Percentiles rank a stretch among this genome's conserved stretches.
These are phyloP conservation scores for Globisporangium perplexum DNA, from an alignment of 352 stramenopile species.

Conservation along the genomic window DNA sequence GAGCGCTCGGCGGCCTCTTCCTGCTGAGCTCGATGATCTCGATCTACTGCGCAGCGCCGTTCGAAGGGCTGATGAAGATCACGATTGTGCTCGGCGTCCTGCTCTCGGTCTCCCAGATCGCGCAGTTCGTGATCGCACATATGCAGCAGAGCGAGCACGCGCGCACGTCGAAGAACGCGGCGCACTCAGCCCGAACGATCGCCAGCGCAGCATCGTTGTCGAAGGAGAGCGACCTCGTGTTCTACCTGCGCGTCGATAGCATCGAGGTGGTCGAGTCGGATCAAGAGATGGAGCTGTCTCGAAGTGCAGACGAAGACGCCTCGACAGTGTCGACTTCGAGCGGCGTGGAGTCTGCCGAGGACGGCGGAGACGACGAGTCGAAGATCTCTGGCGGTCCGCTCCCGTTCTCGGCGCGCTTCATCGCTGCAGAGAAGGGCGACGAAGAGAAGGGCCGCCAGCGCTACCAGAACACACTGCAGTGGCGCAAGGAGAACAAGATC, in stretches of 20 bases:
- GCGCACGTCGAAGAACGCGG: conserved; percentile 12
- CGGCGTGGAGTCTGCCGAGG: conserved; percentile 12
- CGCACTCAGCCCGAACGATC: conserved; percentile 2
- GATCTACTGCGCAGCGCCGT: conserved; percentile 63
- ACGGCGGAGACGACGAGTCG: conserved; percentile 4
- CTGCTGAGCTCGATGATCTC: conserved; percentile 72
- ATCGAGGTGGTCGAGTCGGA: conserved; percentile 65
- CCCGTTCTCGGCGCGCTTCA: conserved; percentile 71
- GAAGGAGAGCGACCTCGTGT: conserved; percentile 34
- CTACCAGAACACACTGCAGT: conserved; percentile 78
- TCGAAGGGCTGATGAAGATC: conserved; percentile 83
- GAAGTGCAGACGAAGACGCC: conserved; percentile 1
- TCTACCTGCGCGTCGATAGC: conserved; percentile 47
- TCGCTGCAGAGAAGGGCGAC: conserved; percentile 81
- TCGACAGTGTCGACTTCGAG: conserved; percentile 5
- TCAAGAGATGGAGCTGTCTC: conserved; percentile 26
- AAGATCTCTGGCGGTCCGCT: conserved; percentile 59
- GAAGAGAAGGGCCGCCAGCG: conserved; percentile 70
- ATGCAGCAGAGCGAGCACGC: conserved; percentile 15
- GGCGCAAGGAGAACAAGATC: conserved; percentile 81
- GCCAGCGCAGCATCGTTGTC: conserved; percentile 8
- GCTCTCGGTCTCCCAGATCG: conserved; percentile 71
- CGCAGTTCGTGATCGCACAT: conserved; percentile 49
- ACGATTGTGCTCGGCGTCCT: conserved; percentile 78
- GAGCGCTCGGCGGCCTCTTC: conserved; percentile 61